Evolutionary conservation across 768 basidiomycete genomes (phyloP).

Genomic region (Multifurca ochricompacta): DNA sequence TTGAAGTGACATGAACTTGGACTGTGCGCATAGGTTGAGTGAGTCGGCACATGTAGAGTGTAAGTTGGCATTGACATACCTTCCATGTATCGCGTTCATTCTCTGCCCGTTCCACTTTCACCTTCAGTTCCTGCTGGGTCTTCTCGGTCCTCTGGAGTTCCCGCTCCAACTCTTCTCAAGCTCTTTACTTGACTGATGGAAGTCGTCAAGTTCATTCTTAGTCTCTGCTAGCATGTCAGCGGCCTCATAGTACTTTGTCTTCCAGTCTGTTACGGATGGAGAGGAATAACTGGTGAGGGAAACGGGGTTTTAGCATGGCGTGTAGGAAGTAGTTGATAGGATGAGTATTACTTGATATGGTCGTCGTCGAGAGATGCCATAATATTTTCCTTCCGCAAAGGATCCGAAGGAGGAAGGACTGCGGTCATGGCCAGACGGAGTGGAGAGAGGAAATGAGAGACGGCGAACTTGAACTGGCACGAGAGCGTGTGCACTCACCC

Average conservation of each 20-base stretch:
- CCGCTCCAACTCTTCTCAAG: conserved; percentile 85
- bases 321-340: conserved; percentile 9
- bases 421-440: conserved; percentile 44
- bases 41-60: conserved; percentile 1
- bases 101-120: conserved; percentile 63
- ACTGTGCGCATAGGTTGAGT: conserved; percentile 33
- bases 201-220: conserved; percentile 78
- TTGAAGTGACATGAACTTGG: conserved; percentile 82
- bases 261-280: conserved; percentile 53
- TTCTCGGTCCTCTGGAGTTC: conserved; percentile 86
- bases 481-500: no score
- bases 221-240: conserved; percentile 81
- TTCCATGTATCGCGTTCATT: conserved; percentile 88
- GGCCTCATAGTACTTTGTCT: conserved; percentile 71
- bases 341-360: conserved; percentile 42
- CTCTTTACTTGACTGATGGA: conserved; percentile 81
- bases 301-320: conserved; percentile 8
- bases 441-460: conserved; percentile 19
- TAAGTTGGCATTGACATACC: conserved; percentile 42
- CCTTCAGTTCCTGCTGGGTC: conserved; percentile 70
- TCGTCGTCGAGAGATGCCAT: conserved; percentile 59
- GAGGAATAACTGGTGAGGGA: conserved; percentile 47
- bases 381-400: conserved; percentile 48
- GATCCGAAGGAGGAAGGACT: conserved; percentile 53
- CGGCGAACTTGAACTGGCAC: conserved; percentile 20